These are phyloP conservation scores for Pseudogymnoascus sp. DNA, from an alignment of 2,329 filamentous ascomycete species.

Conservation along the genomic window DNA sequence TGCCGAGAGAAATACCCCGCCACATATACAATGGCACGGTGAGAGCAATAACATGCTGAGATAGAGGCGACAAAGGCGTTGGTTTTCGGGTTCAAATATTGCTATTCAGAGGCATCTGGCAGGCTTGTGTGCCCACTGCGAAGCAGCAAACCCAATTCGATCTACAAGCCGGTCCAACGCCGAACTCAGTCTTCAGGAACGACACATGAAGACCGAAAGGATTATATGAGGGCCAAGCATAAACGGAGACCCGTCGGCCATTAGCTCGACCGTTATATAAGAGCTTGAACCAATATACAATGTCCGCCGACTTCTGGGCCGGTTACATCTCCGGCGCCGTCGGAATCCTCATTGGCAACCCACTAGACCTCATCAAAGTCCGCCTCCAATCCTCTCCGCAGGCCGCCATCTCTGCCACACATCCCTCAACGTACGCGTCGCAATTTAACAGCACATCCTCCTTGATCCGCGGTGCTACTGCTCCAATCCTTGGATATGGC, in stretches of 20 bases:
- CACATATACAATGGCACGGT: background rate
- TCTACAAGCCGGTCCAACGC: background rate
- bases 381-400: slow-evolving; percentile 53
- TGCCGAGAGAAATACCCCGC: slow-evolving; percentile 5
- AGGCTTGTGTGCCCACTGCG: background rate
- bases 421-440: slow-evolving; percentile 22
- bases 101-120: background rate
- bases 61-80: slow-evolving; percentile 3
- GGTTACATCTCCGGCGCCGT: slow-evolving; percentile 81
- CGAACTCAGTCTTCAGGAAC: background rate
- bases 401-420: slow-evolving; percentile 16
- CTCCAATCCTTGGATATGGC: slow-evolving; percentile 82
- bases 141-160: background rate
- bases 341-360: slow-evolving; percentile 84
- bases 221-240: background rate
- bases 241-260: background rate
- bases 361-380: slow-evolving; percentile 72
- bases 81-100: background rate
- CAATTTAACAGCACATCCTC: slow-evolving; percentile 33
- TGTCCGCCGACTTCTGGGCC: slow-evolving; percentile 74
- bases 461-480: slow-evolving; percentile 61
- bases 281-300: slow-evolving; percentile 11
- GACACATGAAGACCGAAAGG: background rate
- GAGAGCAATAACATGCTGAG: background rate
- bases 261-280: background rate